Conservation (phyloP, 441 rosid species). For the Croton setiger region DNA sequence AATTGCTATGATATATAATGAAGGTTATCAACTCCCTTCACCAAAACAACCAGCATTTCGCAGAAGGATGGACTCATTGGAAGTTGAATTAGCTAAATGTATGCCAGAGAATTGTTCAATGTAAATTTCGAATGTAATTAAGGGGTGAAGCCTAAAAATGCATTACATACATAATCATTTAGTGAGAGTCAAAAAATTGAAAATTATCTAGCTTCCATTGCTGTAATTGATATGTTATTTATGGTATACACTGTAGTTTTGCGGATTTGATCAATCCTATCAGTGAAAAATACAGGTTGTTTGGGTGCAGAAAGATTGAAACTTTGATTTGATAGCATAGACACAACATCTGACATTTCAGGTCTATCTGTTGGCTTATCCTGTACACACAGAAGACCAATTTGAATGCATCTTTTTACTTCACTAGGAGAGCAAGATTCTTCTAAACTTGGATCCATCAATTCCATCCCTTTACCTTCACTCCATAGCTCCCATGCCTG, state of each 20-base stretch:
- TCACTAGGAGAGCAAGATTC: not conserved
- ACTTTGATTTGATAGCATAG: slow-evolving; percentile 14
- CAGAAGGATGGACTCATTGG: no score
- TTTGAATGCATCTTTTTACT: slow-evolving; percentile 6
- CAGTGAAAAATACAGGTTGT: slow-evolving; percentile 12
- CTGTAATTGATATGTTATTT: slow-evolving; percentile 18
- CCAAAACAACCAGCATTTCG: slow-evolving; percentile 7
- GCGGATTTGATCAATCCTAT: not conserved
- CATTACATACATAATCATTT: not conserved
- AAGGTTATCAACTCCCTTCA: not conserved
- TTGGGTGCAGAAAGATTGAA: slow-evolving; percentile 7
- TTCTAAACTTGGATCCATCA: not conserved
- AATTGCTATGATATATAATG: not conserved
- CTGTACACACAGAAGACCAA: slow-evolving; percentile 14
- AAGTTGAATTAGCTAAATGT: no score
- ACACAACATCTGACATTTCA: slow-evolving; percentile 16
- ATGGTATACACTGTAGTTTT: not conserved
- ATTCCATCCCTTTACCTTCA: slow-evolving; percentile 1
- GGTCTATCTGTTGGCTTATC: slow-evolving; percentile 18
- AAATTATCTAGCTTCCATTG: slow-evolving; percentile 19
- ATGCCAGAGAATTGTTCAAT: no score
- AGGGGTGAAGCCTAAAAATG: no score
- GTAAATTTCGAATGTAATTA: no score
- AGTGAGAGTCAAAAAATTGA: not conserved
- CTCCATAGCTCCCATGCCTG: slow-evolving; percentile 21